Evolutionary conservation across 371 early-diverging fungal species (phyloP).

Genomic region (Rhizomucor miehei): DNA sequence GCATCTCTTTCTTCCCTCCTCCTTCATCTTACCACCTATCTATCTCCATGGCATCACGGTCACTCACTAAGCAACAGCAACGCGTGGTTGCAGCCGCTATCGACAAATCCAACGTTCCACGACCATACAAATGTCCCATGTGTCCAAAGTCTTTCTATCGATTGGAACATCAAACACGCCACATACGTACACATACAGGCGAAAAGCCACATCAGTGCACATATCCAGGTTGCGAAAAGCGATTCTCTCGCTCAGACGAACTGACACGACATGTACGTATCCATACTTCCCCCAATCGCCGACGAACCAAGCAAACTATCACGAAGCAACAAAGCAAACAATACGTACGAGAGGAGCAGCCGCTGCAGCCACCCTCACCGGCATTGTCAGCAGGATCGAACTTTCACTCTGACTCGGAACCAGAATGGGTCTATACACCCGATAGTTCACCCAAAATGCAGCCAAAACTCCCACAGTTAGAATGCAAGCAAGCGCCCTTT

Average conservation of each 20-base stretch:
- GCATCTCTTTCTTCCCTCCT: conserved; percentile 1
- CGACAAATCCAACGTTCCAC: conserved; percentile 44
- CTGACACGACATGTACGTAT: conserved; percentile 82
- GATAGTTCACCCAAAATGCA: conserved; percentile 35
- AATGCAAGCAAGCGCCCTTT: conserved; percentile 15
- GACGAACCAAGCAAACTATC: conserved; percentile 17
- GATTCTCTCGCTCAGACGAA: conserved; percentile 90
- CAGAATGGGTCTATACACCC: conserved; percentile 39
- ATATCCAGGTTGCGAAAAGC: conserved; percentile 77
- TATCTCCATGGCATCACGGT: conserved; percentile 11
- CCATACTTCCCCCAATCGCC: conserved; percentile 52
- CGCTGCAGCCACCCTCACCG: conserved; percentile 31
- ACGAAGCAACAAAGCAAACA: conserved; percentile 10
- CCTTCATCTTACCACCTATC: conserved; percentile 1
- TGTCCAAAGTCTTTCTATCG: conserved; percentile 70
- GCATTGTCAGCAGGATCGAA: conserved; percentile 31
- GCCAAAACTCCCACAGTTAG: conserved; percentile 25
- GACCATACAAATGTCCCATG: conserved; percentile 68
- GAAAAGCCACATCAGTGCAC: conserved; percentile 88
- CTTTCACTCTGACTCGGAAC: conserved; percentile 39
- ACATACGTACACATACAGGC: conserved; percentile 90
- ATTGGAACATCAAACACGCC: conserved; percentile 81
- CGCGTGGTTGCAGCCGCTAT: conserved; percentile 19
- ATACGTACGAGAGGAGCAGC: conserved; percentile 1
- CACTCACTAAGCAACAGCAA: conserved; percentile 18